Conservation (phyloP, 2,329 filamentous ascomycete genomes). For the Fusarium verticillioides region DNA sequence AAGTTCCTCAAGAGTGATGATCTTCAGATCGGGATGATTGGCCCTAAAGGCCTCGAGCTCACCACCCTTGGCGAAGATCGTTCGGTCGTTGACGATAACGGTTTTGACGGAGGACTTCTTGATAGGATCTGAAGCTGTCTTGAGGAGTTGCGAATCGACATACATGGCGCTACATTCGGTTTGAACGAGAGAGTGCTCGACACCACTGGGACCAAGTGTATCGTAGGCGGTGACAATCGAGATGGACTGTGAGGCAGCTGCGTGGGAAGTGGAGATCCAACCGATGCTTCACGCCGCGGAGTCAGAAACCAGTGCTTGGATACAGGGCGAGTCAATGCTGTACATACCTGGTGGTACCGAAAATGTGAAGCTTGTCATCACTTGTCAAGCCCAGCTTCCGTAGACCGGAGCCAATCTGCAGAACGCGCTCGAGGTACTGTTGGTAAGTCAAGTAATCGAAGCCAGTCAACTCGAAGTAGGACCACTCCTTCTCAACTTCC, state of each 20-base stretch:
- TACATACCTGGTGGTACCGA: slow-evolving; percentile 80
- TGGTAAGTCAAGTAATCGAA: slow-evolving; percentile 82
- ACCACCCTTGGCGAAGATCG: slow-evolving; percentile 61
- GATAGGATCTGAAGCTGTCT: slow-evolving; percentile 67
- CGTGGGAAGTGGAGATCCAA: slow-evolving; percentile 87
- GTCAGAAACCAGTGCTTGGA: slow-evolving; percentile 10
- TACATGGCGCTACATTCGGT: slow-evolving; percentile 86
- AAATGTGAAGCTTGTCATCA: slow-evolving; percentile 79
- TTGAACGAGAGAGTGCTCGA: slow-evolving; percentile 87
- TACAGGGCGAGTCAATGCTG: background rate
- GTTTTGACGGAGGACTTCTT: slow-evolving; percentile 66
- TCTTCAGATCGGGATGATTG: slow-evolving; percentile 63
- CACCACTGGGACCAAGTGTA: slow-evolving; percentile 84
- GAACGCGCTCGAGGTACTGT: slow-evolving; percentile 78
- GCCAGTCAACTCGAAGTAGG: slow-evolving; percentile 83
- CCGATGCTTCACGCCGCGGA: slow-evolving; percentile 65
- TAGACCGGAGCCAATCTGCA: slow-evolving; percentile 78
- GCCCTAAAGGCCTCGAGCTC: slow-evolving; percentile 67
- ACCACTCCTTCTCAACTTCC: slow-evolving; percentile 91
- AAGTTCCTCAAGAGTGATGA: slow-evolving; percentile 67
- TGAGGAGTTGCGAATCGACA: slow-evolving; percentile 81
- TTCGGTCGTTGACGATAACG: slow-evolving; percentile 71
- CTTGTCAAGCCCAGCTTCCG: slow-evolving; percentile 77
- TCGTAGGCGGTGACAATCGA: slow-evolving; percentile 96
- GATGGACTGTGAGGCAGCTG: slow-evolving; percentile 83